These are phyloP conservation scores for Rhodotorula sp. DNA, from an alignment of 1,284 basidiomycete species.

Conservation along the genomic window DNA sequence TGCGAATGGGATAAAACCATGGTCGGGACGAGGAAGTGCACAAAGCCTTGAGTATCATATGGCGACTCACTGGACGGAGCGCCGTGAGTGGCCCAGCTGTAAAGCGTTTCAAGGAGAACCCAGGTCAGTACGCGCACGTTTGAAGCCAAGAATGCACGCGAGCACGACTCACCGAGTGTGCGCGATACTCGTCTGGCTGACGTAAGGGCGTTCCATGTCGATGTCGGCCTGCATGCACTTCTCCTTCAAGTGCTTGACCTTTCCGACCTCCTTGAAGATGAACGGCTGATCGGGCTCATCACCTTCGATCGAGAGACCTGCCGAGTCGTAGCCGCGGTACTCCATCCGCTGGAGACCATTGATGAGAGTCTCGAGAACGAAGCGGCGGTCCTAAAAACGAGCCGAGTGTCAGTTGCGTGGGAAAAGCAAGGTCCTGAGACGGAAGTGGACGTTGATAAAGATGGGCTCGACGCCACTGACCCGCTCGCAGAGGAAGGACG, in stretches of 20 bases:
- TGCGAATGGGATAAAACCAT: slow-evolving; percentile 55
- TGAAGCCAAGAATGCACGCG: not conserved
- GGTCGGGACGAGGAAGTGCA: not conserved
- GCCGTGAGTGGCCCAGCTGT: slow-evolving; percentile 98
- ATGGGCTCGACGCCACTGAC: slow-evolving; percentile 14
- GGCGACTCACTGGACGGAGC: slow-evolving; percentile 50
- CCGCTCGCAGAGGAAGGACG: slow-evolving; percentile 65
- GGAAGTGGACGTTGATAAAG: not conserved
- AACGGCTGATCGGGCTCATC: slow-evolving; percentile 71
- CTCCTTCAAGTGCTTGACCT: slow-evolving; percentile 91
- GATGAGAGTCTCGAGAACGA: slow-evolving; percentile 86
- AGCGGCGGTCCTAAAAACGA: slow-evolving; percentile 73
- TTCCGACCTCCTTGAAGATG: slow-evolving; percentile 98
- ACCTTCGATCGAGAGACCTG: slow-evolving; percentile 92
- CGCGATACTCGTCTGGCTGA: slow-evolving; percentile 92
- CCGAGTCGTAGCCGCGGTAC: slow-evolving; percentile 96
- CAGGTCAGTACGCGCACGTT: not conserved
- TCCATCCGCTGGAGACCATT: slow-evolving; percentile 93
- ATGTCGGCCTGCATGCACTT: slow-evolving; percentile 75
- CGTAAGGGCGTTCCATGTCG: slow-evolving; percentile 76
- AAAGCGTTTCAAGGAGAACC: too few relatives aligned
- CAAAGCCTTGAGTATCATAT: too few relatives aligned
- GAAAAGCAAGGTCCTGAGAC: not conserved
- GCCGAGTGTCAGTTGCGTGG: not conserved
- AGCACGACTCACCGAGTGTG: slow-evolving; percentile 65